Base-by-base conservation (phyloP, 148 eudicot species). In the Bassia scoparia region DNA sequence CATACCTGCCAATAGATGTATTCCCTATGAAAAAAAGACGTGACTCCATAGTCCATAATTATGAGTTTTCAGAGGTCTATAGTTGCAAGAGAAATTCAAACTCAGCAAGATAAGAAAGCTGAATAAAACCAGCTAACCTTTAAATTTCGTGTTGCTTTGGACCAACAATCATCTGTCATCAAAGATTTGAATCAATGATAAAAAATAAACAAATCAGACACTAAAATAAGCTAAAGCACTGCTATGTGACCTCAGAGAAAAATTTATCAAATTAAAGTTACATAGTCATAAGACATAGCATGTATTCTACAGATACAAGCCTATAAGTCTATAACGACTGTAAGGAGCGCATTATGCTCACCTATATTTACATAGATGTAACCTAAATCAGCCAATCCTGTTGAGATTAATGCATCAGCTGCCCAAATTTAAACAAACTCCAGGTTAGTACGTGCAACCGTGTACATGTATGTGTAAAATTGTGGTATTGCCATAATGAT, bases 121-220 rank as follows among this genome's bases (percentile, higher is more conserved):
- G 13, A 70, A 33, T 7, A 18, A 30, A 49, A 65, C 27, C 21
- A 15, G 59, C 66, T 65, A 30, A 89, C 98, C 89, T 89, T 54
- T 33, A 61, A 71, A 78, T 74, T 71, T 29, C 98, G 76, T 20
- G 56, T 16, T 31, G 58, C 44, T 24, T 78, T 81, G 46, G 95
- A 88, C 98, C 98, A 94, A 78, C 98, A 94, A 82, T 94, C 98
- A 84, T 94, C 98, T 94, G 87, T 82, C 68, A 69, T 27, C 65
- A 76, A 74, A 69, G 8, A 31, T 30, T 2, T 43, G 15, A 33
- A 76, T 75, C 7, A 75, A 61, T 35, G 11, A 35, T 29, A 8
- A 20, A 61, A 20, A n/a, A 64, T 5, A 37, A 60, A 20, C 64
- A 78, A 68, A 14, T 34, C 29, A 74, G 29, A 48, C 58, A 64